Percentiles rank a stretch among this genome's conserved stretches.
Conservation (phyloP, 805 yeast species). For the Metahyphopichia silvanorum region DNA sequence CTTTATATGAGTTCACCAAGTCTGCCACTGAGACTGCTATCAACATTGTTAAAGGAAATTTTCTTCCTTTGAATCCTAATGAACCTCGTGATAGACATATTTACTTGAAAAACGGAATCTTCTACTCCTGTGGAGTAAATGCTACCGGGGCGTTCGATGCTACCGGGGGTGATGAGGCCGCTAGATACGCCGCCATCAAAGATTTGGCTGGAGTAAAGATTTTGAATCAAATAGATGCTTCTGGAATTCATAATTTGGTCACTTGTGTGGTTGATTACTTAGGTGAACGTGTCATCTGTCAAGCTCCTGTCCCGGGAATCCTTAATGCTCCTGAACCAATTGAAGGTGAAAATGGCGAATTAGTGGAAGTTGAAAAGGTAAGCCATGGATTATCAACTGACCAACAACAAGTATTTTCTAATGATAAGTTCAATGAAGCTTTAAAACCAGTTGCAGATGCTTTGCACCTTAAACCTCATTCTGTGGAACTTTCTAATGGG, state of each 20-base stretch:
- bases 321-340: conserved; percentile 44
- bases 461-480: conserved; percentile 74
- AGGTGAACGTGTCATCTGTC: conserved; percentile 86
- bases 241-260: conserved; percentile 65
- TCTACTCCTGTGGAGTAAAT: conserved; percentile 73
- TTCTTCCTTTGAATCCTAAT: conserved; percentile 76
- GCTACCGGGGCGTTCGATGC: conserved; percentile 60
- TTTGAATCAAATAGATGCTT: conserved; percentile 62
- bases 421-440: conserved; percentile 50
- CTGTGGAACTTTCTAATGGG: conserved; percentile 48
- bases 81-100: conserved; percentile 62
- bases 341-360: conserved; percentile 38
- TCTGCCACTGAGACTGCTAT: conserved; percentile 80
- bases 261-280: conserved; percentile 87
- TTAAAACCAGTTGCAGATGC: conserved; percentile 64
- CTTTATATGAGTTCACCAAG: conserved; percentile 70
- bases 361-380: conserved; percentile 47
- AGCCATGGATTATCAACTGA: conserved; percentile 75
- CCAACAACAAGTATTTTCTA: conserved; percentile 45
- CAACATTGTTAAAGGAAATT: conserved; percentile 68
- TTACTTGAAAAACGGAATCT: conserved; percentile 77
- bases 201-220: conserved; percentile 72
- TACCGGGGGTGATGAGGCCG: conserved; percentile 82
- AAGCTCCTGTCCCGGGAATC: conserved; percentile 94
- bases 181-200: conserved; percentile 73